Percentiles rank a stretch among this genome's conserved stretches.
These are phyloP conservation scores for Backusella morwellensis DNA, from an alignment of 192 early-diverging fungal species.

Conservation along the genomic window DNA sequence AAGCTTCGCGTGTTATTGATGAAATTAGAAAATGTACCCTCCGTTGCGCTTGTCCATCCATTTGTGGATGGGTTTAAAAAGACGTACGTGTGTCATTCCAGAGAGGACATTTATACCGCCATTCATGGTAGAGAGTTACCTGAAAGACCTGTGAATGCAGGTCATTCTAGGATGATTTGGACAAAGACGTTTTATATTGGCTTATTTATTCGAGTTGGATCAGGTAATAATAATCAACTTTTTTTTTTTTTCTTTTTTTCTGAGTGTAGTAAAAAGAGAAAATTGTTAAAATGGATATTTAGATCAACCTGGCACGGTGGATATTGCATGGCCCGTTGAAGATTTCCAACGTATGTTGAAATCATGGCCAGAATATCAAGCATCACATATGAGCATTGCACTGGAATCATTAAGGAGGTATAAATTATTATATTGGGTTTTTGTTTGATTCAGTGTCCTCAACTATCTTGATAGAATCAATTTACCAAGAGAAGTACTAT, in stretches of 20 bases:
- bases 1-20: constrained; percentile 66
- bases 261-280: not conserved
- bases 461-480: not conserved
- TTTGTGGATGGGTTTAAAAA: constrained; percentile 70
- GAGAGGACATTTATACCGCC: not conserved
- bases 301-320: constrained; percentile 8
- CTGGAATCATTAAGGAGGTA: constrained; percentile 7
- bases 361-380: not conserved
- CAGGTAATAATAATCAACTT: not conserved
- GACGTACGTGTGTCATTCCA: constrained; percentile 16
- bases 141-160: not conserved
- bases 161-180: not conserved
- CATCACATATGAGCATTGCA: not conserved
- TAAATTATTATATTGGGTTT: not conserved
- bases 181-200: constrained; percentile 29
- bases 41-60: constrained; percentile 67
- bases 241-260: no score
- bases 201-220: constrained; percentile 6
- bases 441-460: not conserved
- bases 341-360: not conserved
- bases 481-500: not conserved
- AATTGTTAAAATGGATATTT: no score
- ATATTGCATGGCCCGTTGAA: not conserved
- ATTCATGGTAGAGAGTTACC: not conserved
- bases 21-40: constrained; percentile 58